These are phyloP conservation scores for Penicillium chermesinum DNA, from an alignment of 495 filamentous ascomycete species.

Conservation along the genomic window DNA sequence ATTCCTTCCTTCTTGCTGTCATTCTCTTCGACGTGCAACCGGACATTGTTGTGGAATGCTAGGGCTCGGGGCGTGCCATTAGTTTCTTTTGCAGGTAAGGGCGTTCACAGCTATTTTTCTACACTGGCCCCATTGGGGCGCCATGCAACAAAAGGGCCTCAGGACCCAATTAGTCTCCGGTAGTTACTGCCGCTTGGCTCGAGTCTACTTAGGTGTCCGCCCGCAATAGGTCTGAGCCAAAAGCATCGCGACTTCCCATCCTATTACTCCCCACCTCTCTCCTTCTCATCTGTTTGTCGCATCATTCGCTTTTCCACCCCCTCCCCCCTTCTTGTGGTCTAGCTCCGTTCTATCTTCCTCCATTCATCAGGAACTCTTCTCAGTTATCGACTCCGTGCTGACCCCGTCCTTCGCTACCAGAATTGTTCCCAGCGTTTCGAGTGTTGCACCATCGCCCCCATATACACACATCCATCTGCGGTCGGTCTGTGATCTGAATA, in stretches of 20 bases:
- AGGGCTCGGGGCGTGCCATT: conserved; percentile 18
- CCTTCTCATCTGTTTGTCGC: conserved; percentile 1
- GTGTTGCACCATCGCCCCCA: conserved; percentile 20
- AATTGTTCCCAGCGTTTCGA: conserved; percentile 22
- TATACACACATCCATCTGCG: conserved; percentile 17
- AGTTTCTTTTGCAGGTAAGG: conserved; percentile 28
- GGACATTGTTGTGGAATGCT: conserved; percentile 31
- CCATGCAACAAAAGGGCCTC: neutral
- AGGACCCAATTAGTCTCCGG: conserved; percentile 1
- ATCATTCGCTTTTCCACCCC: conserved; percentile 9
- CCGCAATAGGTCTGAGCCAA: conserved; percentile 1
- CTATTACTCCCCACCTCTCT: conserved; percentile 1
- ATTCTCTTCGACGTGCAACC: conserved; percentile 37
- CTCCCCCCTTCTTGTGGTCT: conserved; percentile 1
- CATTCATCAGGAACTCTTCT: conserved; percentile 3
- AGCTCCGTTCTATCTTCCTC: conserved; percentile 1
- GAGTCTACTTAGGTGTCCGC: neutral
- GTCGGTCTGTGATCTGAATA: conserved; percentile 26
- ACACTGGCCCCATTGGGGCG: neutral
- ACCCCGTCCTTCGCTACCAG: conserved; percentile 26
- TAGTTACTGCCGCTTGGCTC: neutral
- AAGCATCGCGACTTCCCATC: conserved; percentile 5
- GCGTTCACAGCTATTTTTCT: neutral
- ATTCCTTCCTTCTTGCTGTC: conserved; percentile 30
- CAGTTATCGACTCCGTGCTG: conserved; percentile 14